Conservation (phyloP, 192 early-diverging fungal species). For the Umbelopsis sp. region DNA sequence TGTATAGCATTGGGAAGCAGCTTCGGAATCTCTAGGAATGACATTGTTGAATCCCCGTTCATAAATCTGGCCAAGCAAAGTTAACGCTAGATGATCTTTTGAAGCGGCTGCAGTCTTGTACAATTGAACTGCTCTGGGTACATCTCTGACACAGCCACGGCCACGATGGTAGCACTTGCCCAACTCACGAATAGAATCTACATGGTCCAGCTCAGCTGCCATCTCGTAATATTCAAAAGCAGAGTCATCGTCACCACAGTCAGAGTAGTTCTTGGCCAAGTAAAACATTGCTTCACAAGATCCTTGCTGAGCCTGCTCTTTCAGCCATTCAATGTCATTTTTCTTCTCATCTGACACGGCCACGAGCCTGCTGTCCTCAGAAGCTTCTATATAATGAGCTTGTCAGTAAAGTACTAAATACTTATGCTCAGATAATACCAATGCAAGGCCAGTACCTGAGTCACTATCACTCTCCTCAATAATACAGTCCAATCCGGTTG, state of each 20-base stretch:
- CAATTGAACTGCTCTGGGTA: not conserved
- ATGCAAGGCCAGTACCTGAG: not conserved
- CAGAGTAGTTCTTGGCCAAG: constrained; percentile 10
- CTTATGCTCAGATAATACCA: not conserved
- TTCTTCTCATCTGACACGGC: not conserved
- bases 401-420: not conserved
- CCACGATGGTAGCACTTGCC: constrained; percentile 20
- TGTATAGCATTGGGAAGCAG: constrained; percentile 31
- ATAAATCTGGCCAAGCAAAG: not conserved
- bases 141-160: constrained; percentile 1
- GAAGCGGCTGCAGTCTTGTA: constrained; percentile 5
- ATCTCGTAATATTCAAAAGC: constrained; percentile 34
- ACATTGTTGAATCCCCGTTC: constrained; percentile 5
- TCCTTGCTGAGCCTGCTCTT: constrained; percentile 12
- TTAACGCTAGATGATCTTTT: not conserved
- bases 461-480: not conserved
- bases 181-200: constrained; percentile 23
- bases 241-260: constrained; percentile 8
- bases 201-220: constrained; percentile 34
- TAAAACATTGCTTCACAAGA: constrained; percentile 22
- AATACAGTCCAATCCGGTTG: not conserved
- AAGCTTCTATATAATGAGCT: not conserved
- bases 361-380: not conserved
- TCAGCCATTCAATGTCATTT: constrained; percentile 5
- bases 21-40: constrained; percentile 9